Evolutionary conservation across 768 basidiomycete species (phyloP).

Genomic region (Saitozyma sp.): DNA sequence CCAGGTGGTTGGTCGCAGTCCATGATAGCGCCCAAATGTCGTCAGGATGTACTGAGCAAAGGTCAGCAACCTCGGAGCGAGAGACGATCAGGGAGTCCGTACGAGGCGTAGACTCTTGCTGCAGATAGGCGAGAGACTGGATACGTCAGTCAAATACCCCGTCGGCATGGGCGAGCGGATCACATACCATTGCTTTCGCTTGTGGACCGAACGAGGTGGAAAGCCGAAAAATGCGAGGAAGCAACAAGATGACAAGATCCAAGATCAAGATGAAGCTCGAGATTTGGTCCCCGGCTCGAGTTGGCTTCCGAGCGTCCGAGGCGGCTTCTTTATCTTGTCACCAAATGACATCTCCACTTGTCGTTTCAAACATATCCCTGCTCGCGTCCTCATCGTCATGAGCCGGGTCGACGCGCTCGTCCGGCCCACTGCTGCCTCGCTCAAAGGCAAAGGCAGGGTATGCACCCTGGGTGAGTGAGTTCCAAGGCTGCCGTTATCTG

Average conservation of each 20-base stretch:
- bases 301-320: too few relatives aligned
- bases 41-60: conserved; percentile 40
- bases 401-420: neutral
- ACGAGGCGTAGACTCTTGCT: conserved; percentile 44
- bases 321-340: too few relatives aligned
- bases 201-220: too few relatives aligned
- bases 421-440: neutral
- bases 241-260: too few relatives aligned
- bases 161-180: too few relatives aligned
- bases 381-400: neutral
- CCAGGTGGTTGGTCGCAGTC: conserved; percentile 41
- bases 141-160: too few relatives aligned
- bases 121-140: conserved; percentile 43
- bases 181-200: too few relatives aligned
- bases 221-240: too few relatives aligned
- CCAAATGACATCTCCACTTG: neutral
- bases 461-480: neutral
- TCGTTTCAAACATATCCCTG: neutral
- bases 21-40: conserved; percentile 49
- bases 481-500: neutral
- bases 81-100: conserved; percentile 1
- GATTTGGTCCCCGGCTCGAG: too few relatives aligned
- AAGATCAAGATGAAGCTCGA: too few relatives aligned
- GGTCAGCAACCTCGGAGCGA: conserved; percentile 4
- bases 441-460: neutral